Conservation (phyloP, 768 basidiomycete genomes). For the Bullera alba region DNA sequence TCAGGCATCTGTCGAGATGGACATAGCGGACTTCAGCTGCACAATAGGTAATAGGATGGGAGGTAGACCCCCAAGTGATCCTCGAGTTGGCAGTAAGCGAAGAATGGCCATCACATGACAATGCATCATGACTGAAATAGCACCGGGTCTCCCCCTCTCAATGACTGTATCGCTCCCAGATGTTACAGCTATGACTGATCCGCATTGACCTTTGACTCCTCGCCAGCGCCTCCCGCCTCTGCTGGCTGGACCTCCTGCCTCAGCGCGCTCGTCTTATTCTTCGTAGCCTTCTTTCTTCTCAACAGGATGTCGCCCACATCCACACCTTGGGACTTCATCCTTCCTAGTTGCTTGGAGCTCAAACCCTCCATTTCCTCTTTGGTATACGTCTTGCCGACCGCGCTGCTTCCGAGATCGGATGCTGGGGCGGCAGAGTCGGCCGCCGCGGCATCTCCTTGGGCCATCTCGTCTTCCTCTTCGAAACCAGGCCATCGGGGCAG, state of each 20-base stretch:
- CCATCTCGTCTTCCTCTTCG: constrained; percentile 41
- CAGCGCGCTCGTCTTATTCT: constrained; percentile 4
- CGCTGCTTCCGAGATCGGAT: not conserved
- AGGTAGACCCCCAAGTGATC: too few species aligned
- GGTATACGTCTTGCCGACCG: constrained; percentile 3
- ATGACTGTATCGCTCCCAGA: too few species aligned
- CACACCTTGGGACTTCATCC: constrained; percentile 34
- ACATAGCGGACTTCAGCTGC: not conserved
- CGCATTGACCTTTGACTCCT: too few species aligned
- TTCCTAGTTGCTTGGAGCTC: constrained; percentile 27
- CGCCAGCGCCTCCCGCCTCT: too few species aligned
- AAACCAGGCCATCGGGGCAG: constrained; percentile 39
- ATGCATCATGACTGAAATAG: too few species aligned
- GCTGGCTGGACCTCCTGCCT: too few species aligned
- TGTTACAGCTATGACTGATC: too few species aligned
- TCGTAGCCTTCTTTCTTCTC: constrained; percentile 34
- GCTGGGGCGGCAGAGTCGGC: not conserved
- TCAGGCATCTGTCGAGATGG: not conserved
- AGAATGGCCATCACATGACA: too few species aligned
- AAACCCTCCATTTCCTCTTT: constrained; percentile 24
- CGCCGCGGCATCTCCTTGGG: constrained; percentile 4
- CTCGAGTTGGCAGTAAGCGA: too few species aligned
- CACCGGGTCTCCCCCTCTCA: too few species aligned
- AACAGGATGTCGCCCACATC: constrained; percentile 26
- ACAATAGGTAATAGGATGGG: not conserved